Percentiles rank a stretch among this genome's conserved stretches.
Conservation (phyloP, 1,139 yeast genomes). For the Geotrichum cucujoidarum region DNA sequence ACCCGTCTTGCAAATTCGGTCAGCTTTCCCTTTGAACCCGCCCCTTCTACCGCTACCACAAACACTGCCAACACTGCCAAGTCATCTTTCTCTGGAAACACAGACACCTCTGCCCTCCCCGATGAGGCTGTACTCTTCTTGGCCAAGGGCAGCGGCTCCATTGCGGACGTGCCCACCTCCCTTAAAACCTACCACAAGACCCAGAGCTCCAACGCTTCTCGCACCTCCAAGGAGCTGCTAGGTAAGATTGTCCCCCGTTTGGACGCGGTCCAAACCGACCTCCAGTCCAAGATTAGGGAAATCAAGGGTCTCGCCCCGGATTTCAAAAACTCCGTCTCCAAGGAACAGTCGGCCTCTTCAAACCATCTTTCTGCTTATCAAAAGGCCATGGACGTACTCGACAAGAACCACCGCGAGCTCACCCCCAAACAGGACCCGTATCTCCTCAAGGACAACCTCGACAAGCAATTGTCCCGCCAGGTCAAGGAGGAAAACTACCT, state of each 20-base stretch:
- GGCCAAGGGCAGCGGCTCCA: constrained; percentile 75
- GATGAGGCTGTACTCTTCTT: constrained; percentile 45
- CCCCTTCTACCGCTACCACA: constrained; percentile 19
- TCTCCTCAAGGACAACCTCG: constrained; percentile 63
- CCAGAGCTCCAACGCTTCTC: constrained; percentile 60
- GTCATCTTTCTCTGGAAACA: constrained; percentile 33
- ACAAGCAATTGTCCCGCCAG: constrained; percentile 71
- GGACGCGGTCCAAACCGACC: constrained; percentile 78
- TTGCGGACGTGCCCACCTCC: constrained; percentile 73
- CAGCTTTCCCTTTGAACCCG: constrained; percentile 46
- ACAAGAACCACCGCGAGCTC: constrained; percentile 34
- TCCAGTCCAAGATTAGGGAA: constrained; percentile 79
- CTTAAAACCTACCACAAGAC: constrained; percentile 69
- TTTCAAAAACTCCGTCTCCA: constrained; percentile 67
- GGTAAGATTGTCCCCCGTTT: constrained; percentile 71
- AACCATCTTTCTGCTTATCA: constrained; percentile 29
- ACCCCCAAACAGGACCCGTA: constrained; percentile 71
- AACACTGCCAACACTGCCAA: constrained; percentile 1
- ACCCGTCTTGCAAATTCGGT: constrained; percentile 76
- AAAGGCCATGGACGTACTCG: constrained; percentile 30
- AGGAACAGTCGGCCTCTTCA: constrained; percentile 60
- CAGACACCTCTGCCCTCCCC: constrained; percentile 11
- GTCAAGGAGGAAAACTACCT: constrained; percentile 78
- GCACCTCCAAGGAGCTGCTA: constrained; percentile 66
- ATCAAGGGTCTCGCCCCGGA: constrained; percentile 76